Evolutionary conservation across 2,329 filamentous ascomycete species (phyloP), one percentile per base, ranked within the genome.

Genomic region (Colletotrichum sp.): DNA sequence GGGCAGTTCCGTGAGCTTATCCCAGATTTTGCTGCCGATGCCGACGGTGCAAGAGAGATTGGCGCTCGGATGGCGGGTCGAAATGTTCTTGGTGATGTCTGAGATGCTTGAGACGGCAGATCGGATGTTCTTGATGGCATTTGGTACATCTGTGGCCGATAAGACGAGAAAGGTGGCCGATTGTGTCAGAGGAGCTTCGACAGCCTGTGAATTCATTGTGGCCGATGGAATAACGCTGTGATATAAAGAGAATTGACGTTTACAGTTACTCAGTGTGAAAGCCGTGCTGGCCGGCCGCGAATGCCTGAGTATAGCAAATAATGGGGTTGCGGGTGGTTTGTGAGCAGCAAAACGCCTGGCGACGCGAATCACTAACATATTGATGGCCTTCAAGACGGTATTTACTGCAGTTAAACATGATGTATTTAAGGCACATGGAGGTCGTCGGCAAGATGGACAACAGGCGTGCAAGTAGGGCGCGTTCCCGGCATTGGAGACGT

Each of bases 111-210:
- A 84, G 5, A 91, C 80, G 2, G 84, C 82, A 8, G 86, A 86
- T 44, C 87, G 86, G 8, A 90, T 84, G 0, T 81, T 88, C 13
- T 80, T 72, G 72, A 85, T 79, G 6, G 89, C 83, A 7, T 84
- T 77, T 1, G 83, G 80, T 2, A 76, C 78, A 18, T 84, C 77
- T 7, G 80, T 84, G 32, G 86, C 83, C 1, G 87, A 83, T 2
- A 91, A 80, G 59, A 91, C 86, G 30, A 91, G 86, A 79, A 92
- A 91, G 5, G 89, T 91, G 12, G 89, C 89, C 4, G 86, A 87
- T 30, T 83, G 81, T 4, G 89, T 90, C n/a, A 91, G 83, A 3
- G 89, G 89, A 4, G 87, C 88, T 67, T 89, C 87, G 68, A 90
- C 86, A 3, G 83, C 80, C 75, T 91, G 89, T 1, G 87, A 79